Conservation (phyloP, 495 filamentous ascomycete genomes). For the Penicillium daleae region DNA sequence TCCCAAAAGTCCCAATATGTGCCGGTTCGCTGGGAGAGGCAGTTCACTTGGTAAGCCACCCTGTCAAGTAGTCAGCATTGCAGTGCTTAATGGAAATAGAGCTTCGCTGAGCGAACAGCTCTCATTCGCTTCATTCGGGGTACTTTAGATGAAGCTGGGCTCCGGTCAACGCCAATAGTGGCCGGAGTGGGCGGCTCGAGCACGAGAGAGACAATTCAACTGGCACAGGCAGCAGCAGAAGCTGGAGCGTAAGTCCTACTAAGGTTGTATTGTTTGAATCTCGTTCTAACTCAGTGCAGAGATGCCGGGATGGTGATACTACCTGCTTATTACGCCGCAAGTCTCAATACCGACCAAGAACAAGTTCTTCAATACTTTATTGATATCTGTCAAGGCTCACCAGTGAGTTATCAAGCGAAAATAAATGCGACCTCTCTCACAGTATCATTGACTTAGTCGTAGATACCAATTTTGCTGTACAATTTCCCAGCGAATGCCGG, state of each 20-base stretch:
- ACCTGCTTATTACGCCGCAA: constrained; percentile 31
- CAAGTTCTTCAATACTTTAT: constrained; percentile 29
- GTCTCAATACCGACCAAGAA: constrained; percentile 19
- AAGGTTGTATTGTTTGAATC: neutral
- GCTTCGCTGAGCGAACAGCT: constrained; percentile 22
- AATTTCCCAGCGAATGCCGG: constrained; percentile 31
- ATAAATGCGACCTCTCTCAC: neutral
- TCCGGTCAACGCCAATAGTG: constrained; percentile 25
- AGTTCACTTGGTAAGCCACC: constrained; percentile 22
- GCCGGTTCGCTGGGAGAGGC: constrained; percentile 30
- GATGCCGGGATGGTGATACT: constrained; percentile 32
- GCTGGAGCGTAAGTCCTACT: constrained; percentile 23
- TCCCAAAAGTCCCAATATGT: constrained; percentile 26
- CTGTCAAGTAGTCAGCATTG: neutral
- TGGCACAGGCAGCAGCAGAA: constrained; percentile 21
- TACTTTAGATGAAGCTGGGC: constrained; percentile 24
- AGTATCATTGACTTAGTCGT: neutral
- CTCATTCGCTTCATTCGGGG: constrained; percentile 27
- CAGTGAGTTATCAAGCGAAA: constrained; percentile 16
- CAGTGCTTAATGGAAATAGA: constrained; percentile 10
- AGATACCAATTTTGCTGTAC: constrained; percentile 29
- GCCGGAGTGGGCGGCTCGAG: constrained; percentile 27
- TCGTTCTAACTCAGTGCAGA: constrained; percentile 6
- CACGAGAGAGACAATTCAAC: constrained; percentile 26
- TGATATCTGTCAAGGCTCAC: constrained; percentile 28